Conservation (phyloP, 371 early-diverging fungal species). For the Mortierella sp. region DNA sequence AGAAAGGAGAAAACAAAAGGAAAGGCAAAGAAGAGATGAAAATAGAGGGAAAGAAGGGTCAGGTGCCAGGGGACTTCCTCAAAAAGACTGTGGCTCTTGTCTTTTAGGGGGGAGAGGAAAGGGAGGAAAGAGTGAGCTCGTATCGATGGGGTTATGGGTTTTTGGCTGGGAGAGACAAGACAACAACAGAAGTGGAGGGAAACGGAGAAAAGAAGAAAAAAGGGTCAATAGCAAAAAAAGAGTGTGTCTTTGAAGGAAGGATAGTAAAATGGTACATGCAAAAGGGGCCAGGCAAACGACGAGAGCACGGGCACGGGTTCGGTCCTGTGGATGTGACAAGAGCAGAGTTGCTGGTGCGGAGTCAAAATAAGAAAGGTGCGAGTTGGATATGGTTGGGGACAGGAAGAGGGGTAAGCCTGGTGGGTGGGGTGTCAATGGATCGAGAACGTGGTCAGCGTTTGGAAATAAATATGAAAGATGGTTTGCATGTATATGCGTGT, state of each 20-base stretch:
- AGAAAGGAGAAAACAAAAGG: conserved; percentile 3
- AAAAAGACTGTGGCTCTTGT: background rate
- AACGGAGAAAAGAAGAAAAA: background rate
- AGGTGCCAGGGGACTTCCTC: background rate
- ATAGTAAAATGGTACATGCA: background rate
- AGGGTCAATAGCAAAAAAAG: background rate
- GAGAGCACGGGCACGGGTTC: background rate
- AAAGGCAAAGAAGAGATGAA: background rate
- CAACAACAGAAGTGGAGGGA: too few species aligned
- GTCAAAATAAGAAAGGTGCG: too few species aligned
- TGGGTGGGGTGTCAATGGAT: background rate
- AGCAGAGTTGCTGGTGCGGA: too few species aligned
- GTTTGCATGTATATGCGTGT: background rate
- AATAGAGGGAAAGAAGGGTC: background rate
- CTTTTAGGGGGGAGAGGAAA: background rate
- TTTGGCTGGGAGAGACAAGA: too few species aligned
- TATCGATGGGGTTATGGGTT: background rate
- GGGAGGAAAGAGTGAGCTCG: background rate
- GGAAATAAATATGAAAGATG: too few species aligned
- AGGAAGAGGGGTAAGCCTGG: background rate
- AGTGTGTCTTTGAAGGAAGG: too few species aligned
- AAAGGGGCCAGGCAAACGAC: background rate
- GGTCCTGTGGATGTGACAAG: too few species aligned
- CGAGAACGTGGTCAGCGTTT: conserved; percentile 8
- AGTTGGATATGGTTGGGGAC: too few species aligned